Evolutionary conservation across 2,329 filamentous ascomycete genomes (phyloP).

Genomic region (Colletotrichum chrysophilum): DNA sequence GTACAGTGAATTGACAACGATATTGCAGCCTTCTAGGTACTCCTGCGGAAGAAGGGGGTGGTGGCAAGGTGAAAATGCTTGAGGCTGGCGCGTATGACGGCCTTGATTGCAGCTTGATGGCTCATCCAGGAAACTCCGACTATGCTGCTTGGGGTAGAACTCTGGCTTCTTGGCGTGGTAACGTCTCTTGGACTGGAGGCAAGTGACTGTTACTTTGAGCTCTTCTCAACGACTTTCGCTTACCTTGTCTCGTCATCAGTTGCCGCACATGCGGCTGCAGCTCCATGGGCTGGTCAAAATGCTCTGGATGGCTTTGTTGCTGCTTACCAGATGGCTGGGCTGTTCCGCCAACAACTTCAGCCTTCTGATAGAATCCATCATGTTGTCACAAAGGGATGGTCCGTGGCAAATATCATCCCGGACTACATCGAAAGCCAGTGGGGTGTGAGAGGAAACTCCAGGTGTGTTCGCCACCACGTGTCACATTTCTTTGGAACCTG

Average conservation of each 20-base stretch:
- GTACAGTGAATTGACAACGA: accelerated
- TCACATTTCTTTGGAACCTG: background rate
- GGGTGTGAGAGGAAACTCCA: conserved; percentile 7
- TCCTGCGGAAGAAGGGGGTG: conserved; percentile 26
- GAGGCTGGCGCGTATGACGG: conserved; percentile 48
- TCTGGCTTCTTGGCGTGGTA: background rate
- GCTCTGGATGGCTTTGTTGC: background rate
- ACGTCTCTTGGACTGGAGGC: background rate
- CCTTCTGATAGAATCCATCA: conserved; percentile 26
- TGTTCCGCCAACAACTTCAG: conserved; percentile 27
- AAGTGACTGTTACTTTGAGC: accelerated
- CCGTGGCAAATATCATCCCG: background rate
- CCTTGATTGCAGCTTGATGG: conserved; percentile 21
- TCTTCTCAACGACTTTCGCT: accelerated
- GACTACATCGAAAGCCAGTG: conserved; percentile 9
- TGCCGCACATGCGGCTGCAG: background rate
- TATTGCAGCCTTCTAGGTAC: conserved; percentile 22
- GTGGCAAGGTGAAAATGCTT: conserved; percentile 54
- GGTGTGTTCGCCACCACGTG: background rate
- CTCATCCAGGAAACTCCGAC: background rate
- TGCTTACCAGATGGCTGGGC: background rate
- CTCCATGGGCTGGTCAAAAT: background rate
- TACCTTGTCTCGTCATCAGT: accelerated
- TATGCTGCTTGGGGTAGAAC: conserved; percentile 12
- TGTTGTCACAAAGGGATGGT: conserved; percentile 18